phyloP scores from a whole-genome alignment of 148 eudicot species.

The Beta vulgaris region DNA sequence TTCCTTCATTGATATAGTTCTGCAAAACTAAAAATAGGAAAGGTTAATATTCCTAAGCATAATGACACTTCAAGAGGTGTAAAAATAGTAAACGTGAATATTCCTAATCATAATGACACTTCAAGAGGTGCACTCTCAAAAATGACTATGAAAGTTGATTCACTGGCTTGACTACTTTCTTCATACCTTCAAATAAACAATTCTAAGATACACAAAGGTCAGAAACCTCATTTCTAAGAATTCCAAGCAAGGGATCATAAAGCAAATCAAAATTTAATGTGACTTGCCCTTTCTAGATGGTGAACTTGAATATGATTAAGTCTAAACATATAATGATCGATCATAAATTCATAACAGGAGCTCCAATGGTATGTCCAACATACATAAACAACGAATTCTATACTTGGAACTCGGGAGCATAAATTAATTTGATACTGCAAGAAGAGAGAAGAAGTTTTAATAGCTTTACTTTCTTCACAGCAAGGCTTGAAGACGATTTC shows the following conservation, averaged over 20 bases:
- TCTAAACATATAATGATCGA: background rate
- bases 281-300: background rate
- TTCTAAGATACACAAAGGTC: background rate
- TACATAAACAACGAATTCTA: background rate
- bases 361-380: background rate
- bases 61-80: no score
- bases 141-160: background rate
- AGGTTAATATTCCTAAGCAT: no score
- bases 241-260: background rate
- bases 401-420: background rate
- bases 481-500: constrained; percentile 68
- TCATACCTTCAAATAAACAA: background rate
- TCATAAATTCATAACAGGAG: background rate
- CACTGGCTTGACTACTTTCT: background rate
- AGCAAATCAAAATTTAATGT: background rate
- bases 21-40: constrained; percentile 73
- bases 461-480: constrained; percentile 76
- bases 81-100: no score
- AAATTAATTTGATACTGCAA: background rate
- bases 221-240: background rate
- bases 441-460: background rate
- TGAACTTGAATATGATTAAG: background rate
- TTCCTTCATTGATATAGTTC: constrained; percentile 71
- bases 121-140: background rate
- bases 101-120: background rate